phyloP scores from a whole-genome alignment of 495 filamentous ascomycete species.

The Friedmanniomyces endolithicus region DNA sequence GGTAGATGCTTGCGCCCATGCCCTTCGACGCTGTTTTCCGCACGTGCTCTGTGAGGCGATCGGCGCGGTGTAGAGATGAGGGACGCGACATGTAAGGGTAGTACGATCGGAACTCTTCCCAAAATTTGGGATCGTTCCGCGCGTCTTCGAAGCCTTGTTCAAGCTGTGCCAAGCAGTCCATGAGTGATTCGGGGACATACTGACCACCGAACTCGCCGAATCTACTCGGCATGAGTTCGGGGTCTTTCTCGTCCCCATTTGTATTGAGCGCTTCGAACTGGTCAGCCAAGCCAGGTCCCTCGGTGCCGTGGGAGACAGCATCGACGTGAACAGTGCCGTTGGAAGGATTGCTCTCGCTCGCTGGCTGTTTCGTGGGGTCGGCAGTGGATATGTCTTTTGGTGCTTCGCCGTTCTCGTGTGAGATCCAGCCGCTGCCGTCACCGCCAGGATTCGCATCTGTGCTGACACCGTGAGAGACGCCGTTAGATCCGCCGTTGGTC shows the following conservation, averaged over 20 bases:
- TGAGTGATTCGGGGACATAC: slow-evolving; percentile 93
- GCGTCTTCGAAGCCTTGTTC: slow-evolving; percentile 83
- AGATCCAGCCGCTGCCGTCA: slow-evolving; percentile 21
- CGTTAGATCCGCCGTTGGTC: slow-evolving; percentile 25
- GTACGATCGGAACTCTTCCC: slow-evolving; percentile 92
- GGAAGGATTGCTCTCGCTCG: slow-evolving; percentile 14
- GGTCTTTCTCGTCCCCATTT: slow-evolving; percentile 34
- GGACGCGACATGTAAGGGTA: slow-evolving; percentile 97
- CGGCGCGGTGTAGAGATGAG: slow-evolving; percentile 77
- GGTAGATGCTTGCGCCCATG: slow-evolving; percentile 85
- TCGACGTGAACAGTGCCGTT: slow-evolving; percentile 40
- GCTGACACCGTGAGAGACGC: slow-evolving; percentile 35
- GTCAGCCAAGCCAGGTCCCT: slow-evolving; percentile 54
- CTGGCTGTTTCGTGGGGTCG: slow-evolving; percentile 18
- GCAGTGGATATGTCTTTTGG: slow-evolving; percentile 18
- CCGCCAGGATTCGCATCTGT: slow-evolving; percentile 41
- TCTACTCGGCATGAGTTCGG: slow-evolving; percentile 54
- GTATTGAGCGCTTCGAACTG: slow-evolving; percentile 63
- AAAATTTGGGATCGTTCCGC: slow-evolving; percentile 77
- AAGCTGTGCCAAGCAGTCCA: slow-evolving; percentile 88
- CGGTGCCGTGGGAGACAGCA: slow-evolving; percentile 49
- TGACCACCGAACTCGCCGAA: slow-evolving; percentile 99
- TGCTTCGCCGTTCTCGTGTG: slow-evolving; percentile 8
- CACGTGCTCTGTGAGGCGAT: slow-evolving; percentile 65
- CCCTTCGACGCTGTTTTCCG: slow-evolving; percentile 30